These are phyloP conservation scores for Dalbergia oliveri DNA, from an alignment of 306 rosid genomes.

Conservation along the genomic window DNA sequence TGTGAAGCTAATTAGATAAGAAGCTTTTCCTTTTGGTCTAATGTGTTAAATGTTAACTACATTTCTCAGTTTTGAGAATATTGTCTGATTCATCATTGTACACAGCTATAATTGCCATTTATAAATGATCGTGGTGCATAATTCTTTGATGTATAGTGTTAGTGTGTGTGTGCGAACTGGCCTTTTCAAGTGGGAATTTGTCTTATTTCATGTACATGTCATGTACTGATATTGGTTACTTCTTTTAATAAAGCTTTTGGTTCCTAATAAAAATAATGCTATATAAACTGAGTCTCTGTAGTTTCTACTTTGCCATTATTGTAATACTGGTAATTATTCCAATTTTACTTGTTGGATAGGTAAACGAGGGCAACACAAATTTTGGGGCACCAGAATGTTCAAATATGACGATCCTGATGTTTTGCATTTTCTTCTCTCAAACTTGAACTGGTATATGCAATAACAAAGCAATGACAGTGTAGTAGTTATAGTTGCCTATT, in stretches of 20 bases:
- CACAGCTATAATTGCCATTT: background rate
- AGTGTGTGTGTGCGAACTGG: background rate
- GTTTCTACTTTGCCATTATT: slow-evolving; percentile 12
- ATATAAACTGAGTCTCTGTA: slow-evolving; percentile 14
- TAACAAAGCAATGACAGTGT: slow-evolving; percentile 41
- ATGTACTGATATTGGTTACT: background rate
- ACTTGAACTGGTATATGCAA: slow-evolving; percentile 82
- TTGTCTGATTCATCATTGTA: background rate
- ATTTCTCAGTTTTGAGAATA: background rate
- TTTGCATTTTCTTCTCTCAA: slow-evolving; percentile 92
- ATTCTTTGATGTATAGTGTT: background rate
- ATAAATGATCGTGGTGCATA: slow-evolving; percentile 20
- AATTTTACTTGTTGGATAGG: slow-evolving; percentile 66
- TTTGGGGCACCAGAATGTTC: slow-evolving; percentile 98
- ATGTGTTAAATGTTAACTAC: background rate
- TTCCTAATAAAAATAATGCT: background rate
- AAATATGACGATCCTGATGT: slow-evolving; percentile 88
- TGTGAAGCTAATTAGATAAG: background rate
- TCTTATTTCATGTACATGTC: slow-evolving; percentile 8
- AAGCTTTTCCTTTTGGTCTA: background rate
- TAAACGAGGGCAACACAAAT: slow-evolving; percentile 90
- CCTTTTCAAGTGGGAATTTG: background rate
- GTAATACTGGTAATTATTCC: slow-evolving; percentile 25
- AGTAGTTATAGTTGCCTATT: slow-evolving; percentile 31
- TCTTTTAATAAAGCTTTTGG: slow-evolving; percentile 23